Conservation (phyloP, 2,329 filamentous ascomycete species). For the Aspergillus fumigatiaffinis region DNA sequence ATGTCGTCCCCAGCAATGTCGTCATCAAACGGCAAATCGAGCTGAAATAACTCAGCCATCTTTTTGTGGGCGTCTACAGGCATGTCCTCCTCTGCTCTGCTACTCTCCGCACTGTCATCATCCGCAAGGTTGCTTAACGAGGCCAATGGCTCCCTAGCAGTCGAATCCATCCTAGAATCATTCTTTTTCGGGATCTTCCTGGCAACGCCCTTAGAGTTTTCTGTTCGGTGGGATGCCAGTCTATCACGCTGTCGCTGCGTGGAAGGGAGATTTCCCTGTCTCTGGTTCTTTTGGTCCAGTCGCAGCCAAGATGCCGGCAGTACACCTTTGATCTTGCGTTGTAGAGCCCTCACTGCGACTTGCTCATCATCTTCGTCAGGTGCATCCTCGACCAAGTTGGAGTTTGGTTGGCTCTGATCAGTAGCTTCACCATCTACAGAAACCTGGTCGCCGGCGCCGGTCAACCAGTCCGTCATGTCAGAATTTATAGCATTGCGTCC, state of each 20-base stretch:
- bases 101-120: slow-evolving; percentile 24
- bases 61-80: slow-evolving; percentile 7
- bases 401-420: slow-evolving; percentile 13
- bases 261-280: slow-evolving; percentile 14
- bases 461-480: slow-evolving; percentile 11
- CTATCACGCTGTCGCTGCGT: slow-evolving; percentile 19
- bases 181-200: slow-evolving; percentile 27
- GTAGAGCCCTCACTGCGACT: slow-evolving; percentile 29
- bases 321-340: slow-evolving; percentile 45
- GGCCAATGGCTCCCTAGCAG: slow-evolving; percentile 9
- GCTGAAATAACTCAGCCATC: slow-evolving; percentile 15
- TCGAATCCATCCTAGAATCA: slow-evolving; percentile 12
- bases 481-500: slow-evolving; percentile 16
- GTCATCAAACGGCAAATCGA: slow-evolving; percentile 20
- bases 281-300: slow-evolving; percentile 37
- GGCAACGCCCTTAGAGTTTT: slow-evolving; percentile 32
- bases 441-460: slow-evolving; percentile 11
- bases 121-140: slow-evolving; percentile 23
- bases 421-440: slow-evolving; percentile 15
- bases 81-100: neutral
- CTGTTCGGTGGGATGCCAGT: slow-evolving; percentile 14
- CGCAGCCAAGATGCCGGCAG: slow-evolving; percentile 48
- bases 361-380: slow-evolving; percentile 16
- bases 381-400: slow-evolving; percentile 9
- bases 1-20: slow-evolving; percentile 29